Base-by-base conservation (phyloP, 2,329 filamentous ascomycete species). In the Metarhizium rileyi region DNA sequence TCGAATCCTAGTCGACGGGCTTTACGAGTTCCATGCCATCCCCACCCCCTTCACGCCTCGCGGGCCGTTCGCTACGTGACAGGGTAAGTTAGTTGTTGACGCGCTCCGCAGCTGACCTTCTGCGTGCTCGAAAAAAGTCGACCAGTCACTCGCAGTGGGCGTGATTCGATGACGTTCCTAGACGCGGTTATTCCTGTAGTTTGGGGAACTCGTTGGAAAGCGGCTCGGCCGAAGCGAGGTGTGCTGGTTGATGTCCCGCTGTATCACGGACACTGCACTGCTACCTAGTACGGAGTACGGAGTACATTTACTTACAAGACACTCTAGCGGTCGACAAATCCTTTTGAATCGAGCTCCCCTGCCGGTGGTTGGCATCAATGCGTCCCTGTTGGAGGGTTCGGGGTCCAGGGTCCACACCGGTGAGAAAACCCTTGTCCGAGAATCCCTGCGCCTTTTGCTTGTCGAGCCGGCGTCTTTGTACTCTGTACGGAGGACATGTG, bases 31-130 rank as follows among this genome's bases (percentile, higher is more conserved):
- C 44, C 33, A 46, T 20, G 7, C 33, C 22, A 5, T 35, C 26
- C 30, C 33, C 52, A 41, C n/a, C 26, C 41, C 33, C 46, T 45
- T 22, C 38, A 30, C 35, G 35, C 41, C 47, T 53, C 51, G 35
- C 36, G 40, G 36, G 16, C 30, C 18, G 38, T 8, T 30, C 22
- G 33, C 25, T 23, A n/a, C n/a, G n/a, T n/a, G n/a, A n/a, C n/a
- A 25, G n/a, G 36, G 36, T n/a, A 10, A 9, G 36, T 8, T 40
- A 36, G 8, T 36, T 36, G 33, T 18, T 36, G n/a, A 36, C 14
- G 5, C 33, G 5, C 33, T 36, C 33, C n/a, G 6, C 33, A 36
- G 10, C 5, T 18, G 14, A n/a, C n/a, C 10, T 36, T 36, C 33
- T 36, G 33, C 33, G 10, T 9, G 33, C 33, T 36, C 33, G 6